These are phyloP conservation scores for Penicillium sp. DNA, from an alignment of 2,329 filamentous ascomycete genomes.

Conservation along the genomic window DNA sequence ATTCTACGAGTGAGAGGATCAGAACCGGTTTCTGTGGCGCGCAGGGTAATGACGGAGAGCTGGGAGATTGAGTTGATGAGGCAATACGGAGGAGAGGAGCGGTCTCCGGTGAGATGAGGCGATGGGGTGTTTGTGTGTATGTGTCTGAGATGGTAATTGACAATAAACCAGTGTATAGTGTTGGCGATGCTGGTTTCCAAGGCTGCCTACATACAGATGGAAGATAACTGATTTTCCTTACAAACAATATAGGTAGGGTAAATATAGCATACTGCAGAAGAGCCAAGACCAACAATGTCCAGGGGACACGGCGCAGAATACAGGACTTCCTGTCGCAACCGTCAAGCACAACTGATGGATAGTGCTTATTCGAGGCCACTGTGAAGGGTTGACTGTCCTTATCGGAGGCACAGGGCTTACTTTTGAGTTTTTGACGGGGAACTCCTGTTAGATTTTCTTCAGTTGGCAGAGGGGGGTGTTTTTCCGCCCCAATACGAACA, in stretches of 20 bases:
- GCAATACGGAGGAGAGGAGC: background rate
- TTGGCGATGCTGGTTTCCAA: no score
- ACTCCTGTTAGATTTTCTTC: background rate
- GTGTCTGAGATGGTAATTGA: background rate
- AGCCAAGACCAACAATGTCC: background rate
- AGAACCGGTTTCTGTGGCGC: slow-evolving; percentile 5
- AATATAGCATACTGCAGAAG: background rate
- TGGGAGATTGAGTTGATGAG: no score
- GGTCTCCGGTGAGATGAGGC: no score
- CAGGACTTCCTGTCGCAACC: background rate
- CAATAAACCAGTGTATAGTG: background rate
- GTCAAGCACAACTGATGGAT: background rate
- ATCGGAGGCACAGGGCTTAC: background rate
- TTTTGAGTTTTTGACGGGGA: background rate
- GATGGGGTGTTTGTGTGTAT: no score
- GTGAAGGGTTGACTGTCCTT: background rate
- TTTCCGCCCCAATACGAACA: slow-evolving; percentile 1
- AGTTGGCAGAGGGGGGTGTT: background rate
- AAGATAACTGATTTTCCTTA: no score
- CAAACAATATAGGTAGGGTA: no score
- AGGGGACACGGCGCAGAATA: background rate
- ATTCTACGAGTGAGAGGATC: background rate
- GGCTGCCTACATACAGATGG: background rate
- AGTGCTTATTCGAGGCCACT: background rate
- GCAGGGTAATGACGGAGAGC: background rate